phyloP scores from a whole-genome alignment of 306 rosid species.

The Castanea mollissima region DNA sequence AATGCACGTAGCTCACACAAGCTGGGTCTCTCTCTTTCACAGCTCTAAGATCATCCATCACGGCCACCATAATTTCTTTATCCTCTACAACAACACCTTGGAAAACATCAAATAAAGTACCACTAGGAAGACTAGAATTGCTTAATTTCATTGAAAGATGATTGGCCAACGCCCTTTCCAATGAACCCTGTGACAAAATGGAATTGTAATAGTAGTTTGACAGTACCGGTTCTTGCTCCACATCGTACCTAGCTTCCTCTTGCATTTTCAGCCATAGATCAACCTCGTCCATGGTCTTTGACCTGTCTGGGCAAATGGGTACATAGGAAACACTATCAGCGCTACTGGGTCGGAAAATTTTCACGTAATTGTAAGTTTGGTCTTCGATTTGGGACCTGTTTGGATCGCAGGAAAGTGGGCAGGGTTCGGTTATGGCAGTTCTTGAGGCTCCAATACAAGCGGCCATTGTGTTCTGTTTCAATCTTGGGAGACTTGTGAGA shows the following conservation, averaged over 20 bases:
- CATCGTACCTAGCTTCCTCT: slow-evolving; percentile 62
- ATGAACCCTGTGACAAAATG: slow-evolving; percentile 48
- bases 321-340: slow-evolving; percentile 33
- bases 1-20: slow-evolving; percentile 67
- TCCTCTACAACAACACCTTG: slow-evolving; percentile 35
- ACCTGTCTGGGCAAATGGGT: slow-evolving; percentile 29
- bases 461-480: slow-evolving; percentile 27
- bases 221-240: slow-evolving; percentile 61
- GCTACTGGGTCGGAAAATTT: slow-evolving; percentile 35
- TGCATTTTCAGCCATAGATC: slow-evolving; percentile 64
- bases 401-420: slow-evolving; percentile 47
- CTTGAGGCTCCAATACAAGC: slow-evolving; percentile 50
- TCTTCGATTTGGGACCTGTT: slow-evolving; percentile 27
- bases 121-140: slow-evolving; percentile 39
- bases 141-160: slow-evolving; percentile 58
- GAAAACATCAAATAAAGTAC: slow-evolving; percentile 54
- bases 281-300: slow-evolving; percentile 21
- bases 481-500: slow-evolving; percentile 16
- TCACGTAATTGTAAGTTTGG: slow-evolving; percentile 8
- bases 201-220: slow-evolving; percentile 46
- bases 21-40: slow-evolving; percentile 88
- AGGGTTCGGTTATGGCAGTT: slow-evolving; percentile 4
- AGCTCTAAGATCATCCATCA: slow-evolving; percentile 52
- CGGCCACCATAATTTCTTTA: slow-evolving; percentile 35
- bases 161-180: slow-evolving; percentile 57